Percentiles rank a stretch among this genome's conserved stretches.
These are phyloP conservation scores for Pseudonectria foliicola DNA, from an alignment of 2,329 filamentous ascomycete species.

Conservation along the genomic window DNA sequence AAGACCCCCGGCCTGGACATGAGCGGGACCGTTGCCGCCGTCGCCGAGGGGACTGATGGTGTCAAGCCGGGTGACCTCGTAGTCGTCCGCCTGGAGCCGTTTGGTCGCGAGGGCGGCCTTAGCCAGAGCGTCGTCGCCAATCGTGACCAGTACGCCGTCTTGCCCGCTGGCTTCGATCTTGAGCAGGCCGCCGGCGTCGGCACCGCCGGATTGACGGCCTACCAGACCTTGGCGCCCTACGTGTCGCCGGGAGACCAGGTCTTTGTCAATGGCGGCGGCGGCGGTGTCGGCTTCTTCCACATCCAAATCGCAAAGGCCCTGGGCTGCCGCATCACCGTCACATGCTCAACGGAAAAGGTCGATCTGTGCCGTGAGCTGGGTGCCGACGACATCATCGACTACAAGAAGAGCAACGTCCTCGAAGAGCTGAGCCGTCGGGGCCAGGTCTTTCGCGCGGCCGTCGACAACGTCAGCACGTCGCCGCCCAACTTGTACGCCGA, in stretches of 20 bases:
- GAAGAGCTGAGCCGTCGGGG: slow-evolving; percentile 39
- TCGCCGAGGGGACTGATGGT: slow-evolving; percentile 20
- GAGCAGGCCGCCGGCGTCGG: slow-evolving; percentile 37
- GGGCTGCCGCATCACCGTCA: slow-evolving; percentile 53
- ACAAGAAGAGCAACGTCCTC: slow-evolving; percentile 44
- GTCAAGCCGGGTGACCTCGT: slow-evolving; percentile 36
- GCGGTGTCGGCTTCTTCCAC: slow-evolving; percentile 53
- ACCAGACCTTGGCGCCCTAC: slow-evolving; percentile 40
- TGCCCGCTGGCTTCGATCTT: slow-evolving; percentile 33
- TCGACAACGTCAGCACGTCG: slow-evolving; percentile 53
- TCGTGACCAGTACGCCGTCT: slow-evolving; percentile 25
- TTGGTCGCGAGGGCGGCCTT: slow-evolving; percentile 32
- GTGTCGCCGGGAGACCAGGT: slow-evolving; percentile 47
- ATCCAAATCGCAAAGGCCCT: slow-evolving; percentile 59
- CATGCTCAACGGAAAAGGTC: slow-evolving; percentile 53
- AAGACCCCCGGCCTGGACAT: slow-evolving; percentile 44
- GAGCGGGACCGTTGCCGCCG: slow-evolving; percentile 38
- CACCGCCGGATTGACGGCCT: slow-evolving; percentile 41
- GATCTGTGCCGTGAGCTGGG: slow-evolving; percentile 51
- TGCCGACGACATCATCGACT: slow-evolving; percentile 59
- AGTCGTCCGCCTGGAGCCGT: slow-evolving; percentile 29
- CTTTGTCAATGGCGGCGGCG: slow-evolving; percentile 60
- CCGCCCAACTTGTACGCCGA: slow-evolving; percentile 46
- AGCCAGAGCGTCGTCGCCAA: slow-evolving; percentile 34
- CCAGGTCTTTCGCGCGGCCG: slow-evolving; percentile 40